Percentiles rank a stretch among this genome's conserved stretches.
phyloP scores from a whole-genome alignment of 495 filamentous ascomycete species.

The Aspergillus steynii region DNA sequence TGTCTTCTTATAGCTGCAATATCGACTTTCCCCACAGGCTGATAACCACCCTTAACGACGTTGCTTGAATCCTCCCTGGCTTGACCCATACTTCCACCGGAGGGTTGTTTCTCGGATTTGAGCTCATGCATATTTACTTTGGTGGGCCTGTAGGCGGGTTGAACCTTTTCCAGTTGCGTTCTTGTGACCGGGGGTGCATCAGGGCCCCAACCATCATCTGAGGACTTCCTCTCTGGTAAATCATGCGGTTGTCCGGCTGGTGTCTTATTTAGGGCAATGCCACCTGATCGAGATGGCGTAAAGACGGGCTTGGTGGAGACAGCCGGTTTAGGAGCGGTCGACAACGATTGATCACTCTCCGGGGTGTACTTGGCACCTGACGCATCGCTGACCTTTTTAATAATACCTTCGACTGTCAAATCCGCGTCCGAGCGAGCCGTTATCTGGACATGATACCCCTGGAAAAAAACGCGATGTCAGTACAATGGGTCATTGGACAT shows the following conservation, averaged over 20 bases:
- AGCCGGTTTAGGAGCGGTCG: slow-evolving; percentile 60
- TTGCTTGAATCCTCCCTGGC: slow-evolving; percentile 47
- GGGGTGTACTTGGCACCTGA: slow-evolving; percentile 93
- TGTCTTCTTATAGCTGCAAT: slow-evolving; percentile 85
- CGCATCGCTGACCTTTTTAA: slow-evolving; percentile 93
- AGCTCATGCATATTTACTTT: slow-evolving; percentile 86
- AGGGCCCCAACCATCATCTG: slow-evolving; percentile 89
- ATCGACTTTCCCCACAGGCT: slow-evolving; percentile 93
- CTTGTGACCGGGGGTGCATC: slow-evolving; percentile 89
- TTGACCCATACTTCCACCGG: slow-evolving; percentile 46
- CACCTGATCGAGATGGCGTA: slow-evolving; percentile 73
- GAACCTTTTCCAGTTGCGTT: slow-evolving; percentile 88
- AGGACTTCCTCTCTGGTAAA: slow-evolving; percentile 49
- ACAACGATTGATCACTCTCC: slow-evolving; percentile 50
- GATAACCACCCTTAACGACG: slow-evolving; percentile 87
- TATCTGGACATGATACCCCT: slow-evolving; percentile 96
- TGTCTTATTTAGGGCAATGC: slow-evolving; percentile 62
- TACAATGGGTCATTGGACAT: slow-evolving; percentile 4
- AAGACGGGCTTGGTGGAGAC: slow-evolving; percentile 86
- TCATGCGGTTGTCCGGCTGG: slow-evolving; percentile 45
- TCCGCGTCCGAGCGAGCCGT: slow-evolving; percentile 90
- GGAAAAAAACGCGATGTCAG: slow-evolving; percentile 18
- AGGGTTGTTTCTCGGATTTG: slow-evolving; percentile 65
- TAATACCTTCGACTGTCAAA: slow-evolving; percentile 79
- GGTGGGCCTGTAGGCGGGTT: slow-evolving; percentile 88